Conservation (phyloP, 2,329 filamentous ascomycete species). For the Sporothrix phasma region DNA sequence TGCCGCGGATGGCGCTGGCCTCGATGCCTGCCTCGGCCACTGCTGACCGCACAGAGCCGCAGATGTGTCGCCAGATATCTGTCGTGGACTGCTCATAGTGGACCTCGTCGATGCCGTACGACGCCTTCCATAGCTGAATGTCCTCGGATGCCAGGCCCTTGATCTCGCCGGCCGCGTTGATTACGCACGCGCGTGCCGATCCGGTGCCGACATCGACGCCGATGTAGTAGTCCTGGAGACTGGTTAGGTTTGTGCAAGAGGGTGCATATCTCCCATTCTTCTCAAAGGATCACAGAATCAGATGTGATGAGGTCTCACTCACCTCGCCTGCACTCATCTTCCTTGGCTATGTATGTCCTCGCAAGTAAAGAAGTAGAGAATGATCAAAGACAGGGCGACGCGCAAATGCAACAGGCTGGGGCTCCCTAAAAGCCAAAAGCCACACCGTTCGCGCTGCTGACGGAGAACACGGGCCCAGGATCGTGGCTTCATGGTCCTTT, state of each 20-base stretch:
- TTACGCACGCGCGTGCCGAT: constrained; percentile 89
- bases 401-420: neutral
- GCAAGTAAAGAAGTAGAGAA: neutral
- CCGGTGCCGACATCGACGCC: constrained; percentile 96
- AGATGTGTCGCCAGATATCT: constrained; percentile 95
- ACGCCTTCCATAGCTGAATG: constrained; percentile 71
- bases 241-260: neutral
- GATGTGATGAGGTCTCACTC: neutral
- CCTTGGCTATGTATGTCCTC: neutral
- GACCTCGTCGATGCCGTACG: constrained; percentile 47
- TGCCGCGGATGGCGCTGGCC: constrained; percentile 65
- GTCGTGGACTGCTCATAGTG: constrained; percentile 91
- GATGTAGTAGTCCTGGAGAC: constrained; percentile 51
- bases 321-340: neutral
- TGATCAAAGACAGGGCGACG: neutral
- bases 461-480: neutral
- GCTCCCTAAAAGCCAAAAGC: neutral
- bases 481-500: neutral
- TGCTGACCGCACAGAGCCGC: constrained; percentile 73
- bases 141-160: constrained; percentile 62
- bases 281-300: neutral
- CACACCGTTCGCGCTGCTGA: neutral
- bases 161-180: constrained; percentile 85
- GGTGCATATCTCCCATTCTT: neutral
- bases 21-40: constrained; percentile 74